Evolutionary conservation across 768 basidiomycete genomes (phyloP), one percentile per base, ranked within the genome.

Genomic region (Rickenella mellea): DNA sequence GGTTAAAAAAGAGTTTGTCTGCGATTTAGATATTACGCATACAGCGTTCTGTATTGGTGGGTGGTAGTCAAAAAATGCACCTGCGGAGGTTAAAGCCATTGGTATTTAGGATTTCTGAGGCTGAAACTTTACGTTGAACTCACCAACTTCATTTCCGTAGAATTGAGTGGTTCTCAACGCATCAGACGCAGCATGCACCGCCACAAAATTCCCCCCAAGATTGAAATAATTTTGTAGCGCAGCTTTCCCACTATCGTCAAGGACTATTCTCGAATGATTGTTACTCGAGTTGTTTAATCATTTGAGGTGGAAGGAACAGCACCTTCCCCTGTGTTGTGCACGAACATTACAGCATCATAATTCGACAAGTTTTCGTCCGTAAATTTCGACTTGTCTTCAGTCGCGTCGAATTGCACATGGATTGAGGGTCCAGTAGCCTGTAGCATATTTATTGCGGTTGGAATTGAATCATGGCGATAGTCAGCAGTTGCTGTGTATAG

Each of bases 391-490:
- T 59, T 59, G 45, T 85, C 80, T 53, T 87, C 85, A 2, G 82
- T 79, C 42, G 76, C 67, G 38, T 76, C 74, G 45, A 87, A 83
- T 19, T 63, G 39, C 39, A 78, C 65, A 46, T 74, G 63, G 43
- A 78, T 71, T 0, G 59, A 52, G n/a, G 62, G 44, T 2, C 67
- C 68, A 19, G 63, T 66, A 1, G 63, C 55, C 43, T 69, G 68
- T 29, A 87, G 58, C 0, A 71, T 72, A 31, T 71, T 58, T 21
- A 83, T 73, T 3, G 83, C 82, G 1, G 76, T 73, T 0, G 83
- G 83, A 43, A 87, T 87, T 3, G 78, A 81, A 46, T 84, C 83
- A 51, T 88, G 85, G 44, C 82, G 65, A 56, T 71, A 88, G 4
- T 69, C 73, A 5, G 59, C 54, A 1, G 80, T 85, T 2, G 72